Conservation (phyloP, 2,329 filamentous ascomycete genomes). For the Paraphoma chrysanthemicola region DNA sequence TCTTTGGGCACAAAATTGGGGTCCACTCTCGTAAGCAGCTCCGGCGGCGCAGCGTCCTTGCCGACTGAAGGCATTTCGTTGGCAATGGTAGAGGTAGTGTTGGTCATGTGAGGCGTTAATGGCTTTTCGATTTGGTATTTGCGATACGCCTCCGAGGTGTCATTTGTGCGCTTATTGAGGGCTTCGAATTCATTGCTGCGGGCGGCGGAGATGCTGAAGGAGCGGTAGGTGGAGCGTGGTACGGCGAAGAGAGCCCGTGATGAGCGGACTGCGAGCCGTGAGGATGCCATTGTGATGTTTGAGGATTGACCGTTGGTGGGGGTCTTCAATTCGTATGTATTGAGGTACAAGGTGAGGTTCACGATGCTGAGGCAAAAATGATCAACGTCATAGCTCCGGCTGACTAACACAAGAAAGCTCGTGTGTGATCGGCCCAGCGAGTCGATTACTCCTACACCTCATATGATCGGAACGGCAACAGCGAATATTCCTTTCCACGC, state of each 20-base stretch:
- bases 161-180: constrained; percentile 59
- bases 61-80: constrained; percentile 69
- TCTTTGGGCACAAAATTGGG: constrained; percentile 65
- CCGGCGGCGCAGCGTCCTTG: constrained; percentile 63
- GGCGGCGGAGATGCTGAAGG: constrained; percentile 48
- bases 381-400: constrained; percentile 32
- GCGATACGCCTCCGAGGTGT: constrained; percentile 62
- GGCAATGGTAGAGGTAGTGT: constrained; percentile 68
- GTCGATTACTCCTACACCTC: constrained; percentile 21
- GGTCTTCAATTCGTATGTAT: constrained; percentile 17
- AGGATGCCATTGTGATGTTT: constrained; percentile 52
- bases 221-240: constrained; percentile 40
- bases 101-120: constrained; percentile 68
- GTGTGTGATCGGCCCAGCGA: constrained; percentile 21
- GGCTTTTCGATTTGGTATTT: constrained; percentile 64
- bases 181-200: constrained; percentile 49
- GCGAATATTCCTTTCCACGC: background rate
- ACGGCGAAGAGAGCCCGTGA: constrained; percentile 50
- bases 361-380: constrained; percentile 25
- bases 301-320: constrained; percentile 6
- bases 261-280: constrained; percentile 54
- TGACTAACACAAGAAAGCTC: constrained; percentile 16
- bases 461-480: background rate
- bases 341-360: constrained; percentile 10
- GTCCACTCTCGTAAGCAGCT: constrained; percentile 65